Base-by-base conservation (phyloP, 2,329 filamentous ascomycete genomes). In the Zasmidium citrigriseum region DNA sequence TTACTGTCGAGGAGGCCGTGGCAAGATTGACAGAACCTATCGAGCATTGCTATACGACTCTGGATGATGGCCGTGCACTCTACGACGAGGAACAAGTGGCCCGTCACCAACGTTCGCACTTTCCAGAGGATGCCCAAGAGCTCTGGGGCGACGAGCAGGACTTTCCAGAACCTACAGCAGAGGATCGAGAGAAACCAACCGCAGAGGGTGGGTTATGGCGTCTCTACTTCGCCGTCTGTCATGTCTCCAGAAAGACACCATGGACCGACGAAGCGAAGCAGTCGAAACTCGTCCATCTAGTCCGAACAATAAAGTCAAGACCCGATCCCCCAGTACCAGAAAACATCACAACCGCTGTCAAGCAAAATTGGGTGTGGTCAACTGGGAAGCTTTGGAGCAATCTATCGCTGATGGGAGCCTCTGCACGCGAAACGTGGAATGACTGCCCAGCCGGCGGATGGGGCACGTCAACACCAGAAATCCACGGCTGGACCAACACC, bases 401-500 rank as follows among this genome's bases (percentile, higher is more conserved):
- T 9, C 18, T 50, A 24, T 29, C 16, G 16, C n/a, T 50, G 48
- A 22, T 50, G 25, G 48, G 48, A 1, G 16, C 48, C n/a, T 27
- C 48, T 16, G 25, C 48, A 5, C 48, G 48, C 10, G 48, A 50
- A 18, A 50, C 48, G 4, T 50, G 48, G 48, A 50, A 50, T 10
- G 71, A 75, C 50, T 20, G 29, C 4, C 72, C 72, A 2, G 56
- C 57, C 5, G 11, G 38, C 57, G 46, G 63, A 45, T 14, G 56
- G n/a, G 61, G 67, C 51, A 60, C 62, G 49, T 57, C 64, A 7
- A 54, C 63, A 0, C 45, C 62, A 41, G 72, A 75, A 50, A 61
- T 67, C 16, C 57, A 66, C 44, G 70, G 70, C 3, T 73, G 67
- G 68, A 57, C 71, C 2, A 74, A 73, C 23, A 54, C 68, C 25